These are phyloP conservation scores for Suhomyces guaymorum DNA, from an alignment of 1,139 yeast species.

Conservation along the genomic window DNA sequence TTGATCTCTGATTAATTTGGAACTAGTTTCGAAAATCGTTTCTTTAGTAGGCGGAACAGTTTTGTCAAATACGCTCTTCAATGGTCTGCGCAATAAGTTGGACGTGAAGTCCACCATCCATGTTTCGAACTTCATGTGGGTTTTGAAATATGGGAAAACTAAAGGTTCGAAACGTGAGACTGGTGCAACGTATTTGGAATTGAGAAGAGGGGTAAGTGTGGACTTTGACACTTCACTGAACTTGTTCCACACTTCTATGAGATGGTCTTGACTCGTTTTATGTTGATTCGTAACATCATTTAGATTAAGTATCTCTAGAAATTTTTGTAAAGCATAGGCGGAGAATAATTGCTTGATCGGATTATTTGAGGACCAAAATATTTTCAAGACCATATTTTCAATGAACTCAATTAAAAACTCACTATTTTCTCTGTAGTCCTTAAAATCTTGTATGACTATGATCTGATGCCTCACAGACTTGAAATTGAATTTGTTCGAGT, in stretches of 20 bases:
- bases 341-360: constrained; percentile 82
- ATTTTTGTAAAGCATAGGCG: constrained; percentile 89
- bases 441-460: constrained; percentile 60
- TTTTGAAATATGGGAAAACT: constrained; percentile 35
- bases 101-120: constrained; percentile 77
- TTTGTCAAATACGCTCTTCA: constrained; percentile 16
- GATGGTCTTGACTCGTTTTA: constrained; percentile 21
- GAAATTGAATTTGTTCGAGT: constrained; percentile 59
- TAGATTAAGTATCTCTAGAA: constrained; percentile 64
- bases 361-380: constrained; percentile 87
- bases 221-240: constrained; percentile 71
- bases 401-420: constrained; percentile 66
- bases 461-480: constrained; percentile 45
- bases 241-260: constrained; percentile 53
- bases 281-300: constrained; percentile 22
- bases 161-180: constrained; percentile 41
- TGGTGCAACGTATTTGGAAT: constrained; percentile 69
- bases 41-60: constrained; percentile 18
- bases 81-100: constrained; percentile 56
- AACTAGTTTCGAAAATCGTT: constrained; percentile 62
- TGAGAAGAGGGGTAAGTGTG: constrained; percentile 72
- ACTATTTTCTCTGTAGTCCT: constrained; percentile 61
- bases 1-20: constrained; percentile 68
- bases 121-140: constrained; percentile 38
- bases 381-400: constrained; percentile 68